Percentiles rank a stretch among this genome's conserved stretches.
Evolutionary conservation across 2,329 filamentous ascomycete species (phyloP).

Genomic region (Rutstroemia sp.): DNA sequence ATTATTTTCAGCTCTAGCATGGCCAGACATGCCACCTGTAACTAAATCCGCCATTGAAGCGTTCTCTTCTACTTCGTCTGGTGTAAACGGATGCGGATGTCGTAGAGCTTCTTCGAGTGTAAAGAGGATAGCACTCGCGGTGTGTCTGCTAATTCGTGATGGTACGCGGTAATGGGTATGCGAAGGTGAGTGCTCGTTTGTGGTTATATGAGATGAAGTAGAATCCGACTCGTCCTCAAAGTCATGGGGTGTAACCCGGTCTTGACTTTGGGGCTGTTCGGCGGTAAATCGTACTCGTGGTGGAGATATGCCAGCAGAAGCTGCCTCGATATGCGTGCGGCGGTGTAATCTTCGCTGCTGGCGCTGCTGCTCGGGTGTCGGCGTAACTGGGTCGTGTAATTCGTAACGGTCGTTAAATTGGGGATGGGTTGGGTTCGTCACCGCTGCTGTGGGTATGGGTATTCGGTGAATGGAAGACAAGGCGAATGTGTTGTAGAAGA

Average conservation of each 20-base stretch:
- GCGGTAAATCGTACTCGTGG: constrained; percentile 20
- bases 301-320: constrained; percentile 27
- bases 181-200: constrained; percentile 9
- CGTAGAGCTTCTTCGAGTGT: constrained; percentile 86
- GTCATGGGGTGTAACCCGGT: constrained; percentile 18
- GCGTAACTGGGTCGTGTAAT: constrained; percentile 27
- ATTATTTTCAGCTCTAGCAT: constrained; percentile 44
- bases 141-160: constrained; percentile 70
- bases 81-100: constrained; percentile 73
- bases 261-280: constrained; percentile 15
- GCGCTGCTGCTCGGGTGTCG: constrained; percentile 23
- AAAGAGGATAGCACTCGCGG: constrained; percentile 85
- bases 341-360: constrained; percentile 25
- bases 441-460: constrained; percentile 18
- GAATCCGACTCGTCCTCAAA: constrained; percentile 23
- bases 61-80: constrained; percentile 80
- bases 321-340: constrained; percentile 29
- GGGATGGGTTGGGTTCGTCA: constrained; percentile 25
- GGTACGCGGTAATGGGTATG: constrained; percentile 35
- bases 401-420: constrained; percentile 31
- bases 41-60: constrained; percentile 85
- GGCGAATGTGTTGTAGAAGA: constrained; percentile 17
- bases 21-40: constrained; percentile 46
- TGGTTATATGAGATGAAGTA: constrained; percentile 19
- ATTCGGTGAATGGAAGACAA: constrained; percentile 22